Evolutionary conservation across 1,284 basidiomycete species (phyloP), one percentile per base, ranked within the genome.

Genomic region (Cryptococcus sp.): DNA sequence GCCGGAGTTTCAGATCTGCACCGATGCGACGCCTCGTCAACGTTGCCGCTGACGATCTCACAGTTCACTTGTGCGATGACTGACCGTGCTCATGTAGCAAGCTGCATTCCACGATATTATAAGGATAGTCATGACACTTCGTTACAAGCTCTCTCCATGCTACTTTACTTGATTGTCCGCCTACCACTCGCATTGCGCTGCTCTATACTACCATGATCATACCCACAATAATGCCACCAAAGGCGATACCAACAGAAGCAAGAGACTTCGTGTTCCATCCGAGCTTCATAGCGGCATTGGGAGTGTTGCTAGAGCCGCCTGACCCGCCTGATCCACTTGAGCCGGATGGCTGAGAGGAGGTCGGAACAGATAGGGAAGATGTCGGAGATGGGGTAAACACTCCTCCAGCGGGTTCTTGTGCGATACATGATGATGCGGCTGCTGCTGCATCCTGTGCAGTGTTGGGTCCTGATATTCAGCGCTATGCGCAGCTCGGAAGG

Each of bases 401-500:
- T 16, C 85, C 82, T 14, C 74, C 73, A 2, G 78, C 74, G 7
- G 86, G 83, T 61, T 81, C 62, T 19, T 67, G 83, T 13, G 85
- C 71, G 34, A 91, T 72, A 72, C 91, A 93, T 7, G 84, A 83
- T 46, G 77, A 79, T 31, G 83, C 86, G 32, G 82, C 87, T 34
- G 80, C 74, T 54, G 80, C 79, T 18, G 84, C 82, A 46, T 82
- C 81, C 28, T 79, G 73, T 16, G 78, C 77, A 32, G 76, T 73
- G 19, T 83, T 76, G 3, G 85, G 80, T 19, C 82, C 81, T 23
- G 72, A 25, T 13, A 24, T 24, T 22, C 24, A 23, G 4, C 25
- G 2, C 3, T 21, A 31, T 13, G 22, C 23, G 16, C 36, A 13
- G 18, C n/a, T 21, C 19, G 40, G 4, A 36, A 7, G 13, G 13